phyloP scores from a whole-genome alignment of 176 grass and related monocot genomes.

The Aegilops longissima region DNA sequence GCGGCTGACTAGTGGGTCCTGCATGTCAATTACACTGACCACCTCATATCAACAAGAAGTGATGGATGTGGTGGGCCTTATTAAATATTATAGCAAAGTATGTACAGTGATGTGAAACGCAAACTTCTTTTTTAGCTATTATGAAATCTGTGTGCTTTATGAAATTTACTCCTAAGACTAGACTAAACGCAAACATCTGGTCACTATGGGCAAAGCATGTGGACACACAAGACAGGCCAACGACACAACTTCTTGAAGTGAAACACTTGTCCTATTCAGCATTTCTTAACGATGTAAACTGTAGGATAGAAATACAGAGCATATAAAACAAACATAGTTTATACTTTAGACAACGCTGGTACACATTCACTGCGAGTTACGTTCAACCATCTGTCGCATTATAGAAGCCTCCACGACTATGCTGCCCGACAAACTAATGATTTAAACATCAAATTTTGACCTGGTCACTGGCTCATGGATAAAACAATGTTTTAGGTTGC shows the following conservation, averaged over 20 bases:
- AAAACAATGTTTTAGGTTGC: conserved; percentile 11
- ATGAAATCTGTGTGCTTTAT: not conserved
- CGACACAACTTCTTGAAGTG: not conserved
- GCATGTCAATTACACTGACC: not conserved
- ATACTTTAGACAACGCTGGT: not conserved
- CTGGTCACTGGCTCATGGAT: not conserved
- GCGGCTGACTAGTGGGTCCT: not conserved
- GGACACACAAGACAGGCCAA: conserved; percentile 20
- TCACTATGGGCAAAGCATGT: conserved; percentile 6
- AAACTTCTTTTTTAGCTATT: not conserved
- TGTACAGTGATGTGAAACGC: not conserved
- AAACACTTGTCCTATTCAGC: not conserved
- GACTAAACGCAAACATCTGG: not conserved
- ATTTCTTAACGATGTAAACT: not conserved
- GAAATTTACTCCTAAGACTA: conserved; percentile 7
- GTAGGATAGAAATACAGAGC: conserved; percentile 5
- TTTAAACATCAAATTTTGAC: conserved; percentile 7
- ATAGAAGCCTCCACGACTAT: not conserved
- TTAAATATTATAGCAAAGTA: not conserved
- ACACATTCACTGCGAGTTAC: not conserved
- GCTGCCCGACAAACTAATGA: conserved; percentile 8
- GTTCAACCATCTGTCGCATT: not conserved
- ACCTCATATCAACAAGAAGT: not conserved
- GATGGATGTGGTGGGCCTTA: not conserved
- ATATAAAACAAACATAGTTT: conserved; percentile 8